Percentiles rank a stretch among this genome's conserved stretches.
Evolutionary conservation across 345 rosid species (phyloP).

Genomic region (Populus nigra): DNA sequence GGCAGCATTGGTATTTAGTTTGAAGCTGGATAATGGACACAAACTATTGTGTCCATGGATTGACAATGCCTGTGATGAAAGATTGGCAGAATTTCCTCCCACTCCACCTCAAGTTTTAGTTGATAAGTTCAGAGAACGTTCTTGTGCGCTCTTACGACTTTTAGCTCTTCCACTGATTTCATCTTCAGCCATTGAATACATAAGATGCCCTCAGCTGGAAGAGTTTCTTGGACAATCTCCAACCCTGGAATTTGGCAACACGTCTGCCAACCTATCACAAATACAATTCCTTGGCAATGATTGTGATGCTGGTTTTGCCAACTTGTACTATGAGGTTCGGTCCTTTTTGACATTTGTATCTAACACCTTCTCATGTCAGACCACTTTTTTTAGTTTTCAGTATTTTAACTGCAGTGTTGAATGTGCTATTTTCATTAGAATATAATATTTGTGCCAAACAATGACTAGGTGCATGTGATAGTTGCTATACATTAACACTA

Average conservation of each 20-base stretch:
- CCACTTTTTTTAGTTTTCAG: too few species aligned
- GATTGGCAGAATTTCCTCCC: slow-evolving; percentile 83
- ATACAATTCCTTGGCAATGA: slow-evolving; percentile 38
- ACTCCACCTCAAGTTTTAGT: slow-evolving; percentile 60
- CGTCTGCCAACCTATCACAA: slow-evolving; percentile 25
- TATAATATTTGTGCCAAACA: background rate
- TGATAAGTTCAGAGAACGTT: slow-evolving; percentile 58
- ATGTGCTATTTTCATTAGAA: background rate
- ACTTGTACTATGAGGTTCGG: slow-evolving; percentile 69
- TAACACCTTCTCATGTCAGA: background rate
- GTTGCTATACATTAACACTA: background rate
- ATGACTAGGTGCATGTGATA: background rate
- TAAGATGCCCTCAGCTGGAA: slow-evolving; percentile 63
- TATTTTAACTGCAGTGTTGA: too few species aligned
- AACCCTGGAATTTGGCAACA: slow-evolving; percentile 33
- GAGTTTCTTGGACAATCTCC: slow-evolving; percentile 60
- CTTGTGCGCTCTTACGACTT: slow-evolving; percentile 52
- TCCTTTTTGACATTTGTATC: background rate
- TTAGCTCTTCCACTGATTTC: slow-evolving; percentile 70
- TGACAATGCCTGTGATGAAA: slow-evolving; percentile 76
- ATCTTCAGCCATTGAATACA: slow-evolving; percentile 59
- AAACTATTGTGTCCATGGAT: slow-evolving; percentile 81
- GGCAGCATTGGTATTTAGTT: slow-evolving; percentile 82
- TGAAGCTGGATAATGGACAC: slow-evolving; percentile 84
- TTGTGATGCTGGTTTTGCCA: slow-evolving; percentile 38